Conservation (phyloP, 2,329 filamentous ascomycete genomes). For the Aureobasidium sp. region DNA sequence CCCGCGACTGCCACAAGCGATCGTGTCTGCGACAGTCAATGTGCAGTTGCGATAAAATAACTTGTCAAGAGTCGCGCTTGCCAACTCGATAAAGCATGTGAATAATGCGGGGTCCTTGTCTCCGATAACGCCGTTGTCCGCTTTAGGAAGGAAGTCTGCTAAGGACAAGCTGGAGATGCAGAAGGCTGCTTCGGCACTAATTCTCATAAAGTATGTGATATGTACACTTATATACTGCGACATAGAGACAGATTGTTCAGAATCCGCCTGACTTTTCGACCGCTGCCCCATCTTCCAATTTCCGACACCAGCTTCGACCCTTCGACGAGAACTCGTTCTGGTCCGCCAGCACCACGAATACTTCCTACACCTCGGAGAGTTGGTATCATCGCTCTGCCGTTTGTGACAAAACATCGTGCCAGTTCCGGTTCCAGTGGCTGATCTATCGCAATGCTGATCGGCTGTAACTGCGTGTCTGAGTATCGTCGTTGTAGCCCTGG, state of each 20-base stretch:
- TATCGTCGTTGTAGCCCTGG: neutral
- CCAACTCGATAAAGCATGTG: too few relatives aligned
- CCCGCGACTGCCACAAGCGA: too few relatives aligned
- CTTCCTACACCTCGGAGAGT: constrained; percentile 15
- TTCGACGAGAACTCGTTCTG: constrained; percentile 14
- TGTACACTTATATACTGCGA: neutral
- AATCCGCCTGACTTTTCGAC: constrained; percentile 11
- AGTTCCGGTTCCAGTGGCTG: constrained; percentile 16
- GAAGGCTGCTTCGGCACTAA: too few relatives aligned
- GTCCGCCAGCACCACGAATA: constrained; percentile 11
- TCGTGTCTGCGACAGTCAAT: too few relatives aligned
- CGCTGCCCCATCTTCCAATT: constrained; percentile 13
- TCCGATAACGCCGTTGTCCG: too few relatives aligned
- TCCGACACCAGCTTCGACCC: constrained; percentile 16
- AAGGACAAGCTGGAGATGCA: too few relatives aligned
- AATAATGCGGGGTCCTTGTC: too few relatives aligned
- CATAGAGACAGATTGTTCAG: constrained; percentile 6
- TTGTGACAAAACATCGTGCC: constrained; percentile 15
- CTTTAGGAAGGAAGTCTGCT: neutral
- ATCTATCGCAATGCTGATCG: constrained; percentile 16
- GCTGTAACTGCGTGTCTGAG: neutral
- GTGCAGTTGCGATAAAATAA: too few relatives aligned
- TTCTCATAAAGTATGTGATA: too few relatives aligned
- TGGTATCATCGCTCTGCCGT: constrained; percentile 15
- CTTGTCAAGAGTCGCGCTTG: too few relatives aligned